Evolutionary conservation across 1,284 basidiomycete species (phyloP), one percentile per base, ranked within the genome.

Genomic region (Pascua sp.): DNA sequence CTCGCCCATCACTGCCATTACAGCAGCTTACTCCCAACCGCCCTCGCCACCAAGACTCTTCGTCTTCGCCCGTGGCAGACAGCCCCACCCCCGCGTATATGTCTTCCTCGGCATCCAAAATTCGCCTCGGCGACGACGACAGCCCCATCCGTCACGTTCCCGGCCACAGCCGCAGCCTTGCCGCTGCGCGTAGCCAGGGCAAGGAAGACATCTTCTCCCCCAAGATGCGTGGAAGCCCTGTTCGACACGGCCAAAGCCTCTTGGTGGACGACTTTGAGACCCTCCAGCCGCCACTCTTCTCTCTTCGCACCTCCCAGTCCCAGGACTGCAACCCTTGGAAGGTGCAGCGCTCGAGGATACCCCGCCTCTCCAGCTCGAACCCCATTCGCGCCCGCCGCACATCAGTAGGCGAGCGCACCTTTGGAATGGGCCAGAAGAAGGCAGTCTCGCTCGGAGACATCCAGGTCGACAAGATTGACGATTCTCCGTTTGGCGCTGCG

Each of bases 361-460:
- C 67, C 16, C 63, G 66, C 13, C 49, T 69, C 38, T 64, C 66
- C 11, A 58, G 57, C 7, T 68, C 71, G 1, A 69, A 70, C 56
- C 70, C 47, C 61, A 63, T 44, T 42, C 71, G 49, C 56, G 66
- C n/a, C 53, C 65, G 43, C 63, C 67, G 11, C 61, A 69, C 40
- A 41, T 39, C 44, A 39, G 45, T 43, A 42, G 11, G 48, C n/a
- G 42, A 53, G 8, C 41, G 38, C 32, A 42, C 49, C 11, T 41
- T 64, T 59, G 15, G 66, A 63, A 42, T 47, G 5, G 51, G 45
- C 13, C 60, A 66, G 47, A 76, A 74, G 49, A 74, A 76, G 64
- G 65, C 74, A 0, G 67, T 74, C 16, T 75, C 72, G 0, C 66
- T 76, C 13, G 73, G 72, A 42, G 60, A 68, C 50, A 67, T 75